Conservation (phyloP, 768 basidiomycete genomes). For the Leccinum subtestaceum region DNA sequence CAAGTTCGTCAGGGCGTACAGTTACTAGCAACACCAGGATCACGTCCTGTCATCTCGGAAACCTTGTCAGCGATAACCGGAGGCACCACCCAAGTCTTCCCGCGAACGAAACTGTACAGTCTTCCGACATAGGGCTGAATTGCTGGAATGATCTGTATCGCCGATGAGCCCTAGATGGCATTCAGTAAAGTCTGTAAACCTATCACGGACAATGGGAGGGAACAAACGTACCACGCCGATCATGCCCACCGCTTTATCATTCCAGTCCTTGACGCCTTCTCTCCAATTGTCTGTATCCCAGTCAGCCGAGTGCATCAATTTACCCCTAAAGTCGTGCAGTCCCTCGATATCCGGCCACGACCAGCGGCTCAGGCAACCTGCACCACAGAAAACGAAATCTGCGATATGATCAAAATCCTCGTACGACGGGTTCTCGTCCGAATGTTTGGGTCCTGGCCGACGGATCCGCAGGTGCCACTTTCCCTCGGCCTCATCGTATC, state of each 20-base stretch:
- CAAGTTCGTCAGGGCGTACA: conserved; percentile 30
- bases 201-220: neutral
- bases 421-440: conserved; percentile 21
- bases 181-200: neutral
- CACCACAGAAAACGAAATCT: conserved; percentile 56
- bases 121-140: conserved; percentile 51
- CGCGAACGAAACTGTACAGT: conserved; percentile 54
- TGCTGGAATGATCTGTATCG: conserved; percentile 57
- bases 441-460: conserved; percentile 21
- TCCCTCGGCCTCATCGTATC: conserved; percentile 47
- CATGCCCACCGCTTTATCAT: conserved; percentile 51
- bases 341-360: conserved; percentile 67
- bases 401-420: conserved; percentile 52
- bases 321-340: conserved; percentile 53
- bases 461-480: conserved; percentile 57
- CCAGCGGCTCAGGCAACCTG: conserved; percentile 56
- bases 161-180: conserved; percentile 53
- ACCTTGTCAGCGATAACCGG: conserved; percentile 43
- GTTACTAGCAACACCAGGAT: conserved; percentile 35
- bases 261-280: conserved; percentile 48
- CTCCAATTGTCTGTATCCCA: conserved; percentile 52
- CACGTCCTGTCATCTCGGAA: conserved; percentile 37
- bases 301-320: conserved; percentile 59
- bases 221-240: conserved; percentile 51
- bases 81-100: conserved; percentile 55